Base-by-base conservation (phyloP, 345 rosid genomes). In the Draba incana region DNA sequence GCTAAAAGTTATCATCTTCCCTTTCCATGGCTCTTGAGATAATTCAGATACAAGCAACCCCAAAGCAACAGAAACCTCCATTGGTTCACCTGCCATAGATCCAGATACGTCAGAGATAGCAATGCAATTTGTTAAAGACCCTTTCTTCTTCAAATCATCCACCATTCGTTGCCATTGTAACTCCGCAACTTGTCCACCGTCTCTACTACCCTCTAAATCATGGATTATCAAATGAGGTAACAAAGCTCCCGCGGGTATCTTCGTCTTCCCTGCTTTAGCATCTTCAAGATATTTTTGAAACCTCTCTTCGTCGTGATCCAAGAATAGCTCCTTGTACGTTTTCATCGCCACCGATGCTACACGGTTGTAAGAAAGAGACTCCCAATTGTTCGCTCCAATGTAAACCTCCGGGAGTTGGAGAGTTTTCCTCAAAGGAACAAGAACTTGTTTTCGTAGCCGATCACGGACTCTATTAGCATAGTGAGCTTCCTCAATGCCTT, bases 311-410 rank as follows among this genome's bases (percentile, higher is more conserved):
- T 85, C 86, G 69, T 84, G 96, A 3, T 70, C 79, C 44, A 69
- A 6, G 57, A 89, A 89, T 16, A 77, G 81, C 20, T 78, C 79
- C 71, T 82, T 86, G 77, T 84, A 85, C 7, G 81, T 53, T 20
- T 74, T 80, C 96, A 86, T 85, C 2, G 92, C 90, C 20, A 84
- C 85, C 0, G 96, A 85, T 1, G 90, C 79, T 3, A 89, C 85
- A 6, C 86, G 69, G 12, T 81, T 69, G 57, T 85, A 80, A 0
- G 87, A 88, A 33, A 86, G 65, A 3, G 65, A 72, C 1, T 50
- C 71, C 92, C 90, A 86, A 5, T 41, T 20, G 6, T 66, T 84
- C 1, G 81, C 82, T 16, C 85, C 81, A 5, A 89, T 82, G 54
- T 84, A 87, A 16, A 87, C 86, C 57, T 87, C 87, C 0, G 92